Evolutionary conservation across 306 rosid genomes (phyloP), one percentile per base, ranked within the genome.

Genomic region (Myrica gale): DNA sequence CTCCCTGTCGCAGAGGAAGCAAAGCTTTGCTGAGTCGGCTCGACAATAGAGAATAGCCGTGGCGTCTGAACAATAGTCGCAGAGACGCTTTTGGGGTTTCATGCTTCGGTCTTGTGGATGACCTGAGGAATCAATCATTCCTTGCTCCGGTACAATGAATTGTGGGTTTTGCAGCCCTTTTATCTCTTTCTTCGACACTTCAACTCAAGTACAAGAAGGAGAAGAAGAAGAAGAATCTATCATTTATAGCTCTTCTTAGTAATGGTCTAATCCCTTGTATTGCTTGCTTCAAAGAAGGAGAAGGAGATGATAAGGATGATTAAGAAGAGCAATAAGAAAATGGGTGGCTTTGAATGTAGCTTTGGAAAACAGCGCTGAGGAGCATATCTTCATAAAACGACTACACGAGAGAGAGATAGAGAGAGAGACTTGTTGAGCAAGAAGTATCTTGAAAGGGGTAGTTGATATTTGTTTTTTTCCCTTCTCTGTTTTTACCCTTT

Each of bases 21-120:
- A 93, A 8, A 93, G 96, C 73, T 91, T 93, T 11, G 98, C 98
- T 0, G 98, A 88, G 73, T 93, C 98, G 5, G 98, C 98, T 76
- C 96, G 81, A 85, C 98, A 93, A 66, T 90, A 93, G 1, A 93
- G 85, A 19, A 93, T 76, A 41, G 97, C 95, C 6, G 50, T 86
- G 21, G 90, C 74, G 48, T 80, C 71, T 42, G 82, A 74, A 69
- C 98, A 93, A 69, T 93, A 85, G 43, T 93, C 98, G 26, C 98
- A 93, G 3, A 82, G 13, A 9, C 77, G 74, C 54, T 73, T 77
- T 32, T 45, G 81, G 57, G 82, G 73, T 41, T 7, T 73, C 69
- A 57, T 71, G 63, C 43, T 60, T 43, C n/a, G 58, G 66, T 65
- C 74, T 53, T 57, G 3, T 5, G 60, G 57, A 56, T 61, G 60